Evolutionary conservation across 495 filamentous ascomycete genomes (phyloP).

Genomic region (Penicillium pancosmium): DNA sequence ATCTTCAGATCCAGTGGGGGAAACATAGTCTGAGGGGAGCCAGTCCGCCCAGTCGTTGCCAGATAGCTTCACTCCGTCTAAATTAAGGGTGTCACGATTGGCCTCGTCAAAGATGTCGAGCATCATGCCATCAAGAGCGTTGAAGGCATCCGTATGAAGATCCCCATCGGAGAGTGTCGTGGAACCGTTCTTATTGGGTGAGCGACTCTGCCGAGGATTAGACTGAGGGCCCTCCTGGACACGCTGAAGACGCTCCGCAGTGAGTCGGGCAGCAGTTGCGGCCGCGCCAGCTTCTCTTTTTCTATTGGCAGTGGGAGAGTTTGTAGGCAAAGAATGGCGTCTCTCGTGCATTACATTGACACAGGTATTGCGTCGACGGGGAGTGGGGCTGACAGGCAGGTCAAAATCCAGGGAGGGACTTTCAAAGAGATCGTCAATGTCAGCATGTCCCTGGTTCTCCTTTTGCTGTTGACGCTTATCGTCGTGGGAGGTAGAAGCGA

Average conservation of each 20-base stretch:
- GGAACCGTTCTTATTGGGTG: conserved; percentile 30
- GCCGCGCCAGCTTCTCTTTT: conserved; percentile 29
- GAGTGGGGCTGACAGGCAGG: conserved; percentile 65
- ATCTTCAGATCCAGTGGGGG: conserved; percentile 34
- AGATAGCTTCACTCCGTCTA: conserved; percentile 27
- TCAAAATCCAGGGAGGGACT: conserved; percentile 44
- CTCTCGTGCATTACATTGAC: conserved; percentile 51
- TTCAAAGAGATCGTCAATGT: conserved; percentile 64
- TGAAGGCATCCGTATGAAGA: conserved; percentile 31
- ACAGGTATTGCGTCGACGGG: conserved; percentile 47
- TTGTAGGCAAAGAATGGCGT: conserved; percentile 43
- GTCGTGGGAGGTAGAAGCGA: conserved; percentile 34
- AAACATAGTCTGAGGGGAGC: conserved; percentile 43
- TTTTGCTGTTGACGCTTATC: conserved; percentile 45
- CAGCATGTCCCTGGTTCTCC: conserved; percentile 53
- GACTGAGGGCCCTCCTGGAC: conserved; percentile 35
- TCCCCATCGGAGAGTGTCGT: conserved; percentile 23
- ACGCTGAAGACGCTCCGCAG: conserved; percentile 42
- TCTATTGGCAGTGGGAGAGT: conserved; percentile 36
- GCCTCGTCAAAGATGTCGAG: conserved; percentile 45
- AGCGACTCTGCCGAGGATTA: conserved; percentile 29
- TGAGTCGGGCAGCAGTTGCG: conserved; percentile 36
- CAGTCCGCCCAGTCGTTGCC: conserved; percentile 43
- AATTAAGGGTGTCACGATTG: conserved; percentile 26
- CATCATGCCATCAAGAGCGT: conserved; percentile 42